Base-by-base conservation (phyloP, 164 flowering plant genomes). In the Magnolia changhungtana region DNA sequence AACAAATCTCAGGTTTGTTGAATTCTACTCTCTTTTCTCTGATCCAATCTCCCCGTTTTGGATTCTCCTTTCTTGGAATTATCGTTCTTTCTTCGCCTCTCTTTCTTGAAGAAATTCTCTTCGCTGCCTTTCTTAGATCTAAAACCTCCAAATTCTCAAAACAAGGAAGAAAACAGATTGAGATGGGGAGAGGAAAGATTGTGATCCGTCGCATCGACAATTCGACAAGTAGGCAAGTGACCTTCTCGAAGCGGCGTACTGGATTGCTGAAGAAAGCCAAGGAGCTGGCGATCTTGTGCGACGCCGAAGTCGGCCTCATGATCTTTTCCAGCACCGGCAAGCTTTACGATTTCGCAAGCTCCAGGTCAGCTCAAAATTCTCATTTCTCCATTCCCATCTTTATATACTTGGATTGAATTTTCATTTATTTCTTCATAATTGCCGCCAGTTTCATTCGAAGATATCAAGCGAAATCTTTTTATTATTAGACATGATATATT, bases 151-250 rank as follows among this genome's bases (percentile, higher is more conserved):
- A 68, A 27, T 50, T 20, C 58, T 50, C n/a, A 67, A 21, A 50
- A 45, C 50, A 49, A 19, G 65, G 67, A 65, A 67, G 73, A 73
- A 72, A 77, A 77, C 49, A 69, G 76, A 31, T 24, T 19, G 21
- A 51, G 59, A 91, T 92, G 97, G 94, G 94, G 55, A 89, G 97
- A 81, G 94, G 97, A 69, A 92, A 92, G 89, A 92, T 89, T 55
- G 92, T 83, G 81, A 92, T 92, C 55, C 74, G 82, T 65, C 83
- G 89, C 84, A 92, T 90, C 81, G 97, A 89, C 74, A 88, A 92
- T 75, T 72, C 89, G 1, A 88, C 97, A 3, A 92, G 86, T 79
- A 83, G 97, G 81, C 97, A 92, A 82, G 94, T 92, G 72, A 90
- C 97, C 49, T 92, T 92, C 78, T 89, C 97, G 11, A 92, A 92